Conservation (phyloP, 2,329 filamentous ascomycete genomes). For the Aspergillus jensenii region DNA sequence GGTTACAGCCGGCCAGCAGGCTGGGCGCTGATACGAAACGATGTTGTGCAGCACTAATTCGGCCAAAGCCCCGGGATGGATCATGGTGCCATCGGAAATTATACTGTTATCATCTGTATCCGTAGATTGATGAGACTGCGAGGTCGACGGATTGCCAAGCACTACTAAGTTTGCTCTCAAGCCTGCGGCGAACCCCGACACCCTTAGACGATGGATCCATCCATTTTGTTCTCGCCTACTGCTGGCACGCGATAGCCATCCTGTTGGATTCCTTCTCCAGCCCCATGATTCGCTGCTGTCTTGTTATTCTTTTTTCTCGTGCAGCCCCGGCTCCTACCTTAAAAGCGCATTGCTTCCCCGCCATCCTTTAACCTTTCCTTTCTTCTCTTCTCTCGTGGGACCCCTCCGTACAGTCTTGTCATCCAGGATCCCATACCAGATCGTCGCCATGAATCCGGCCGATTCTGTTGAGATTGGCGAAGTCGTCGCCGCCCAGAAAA, state of each 20-base stretch:
- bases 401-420: background rate
- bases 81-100: conserved; percentile 3
- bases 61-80: conserved; percentile 1
- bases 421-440: background rate
- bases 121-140: background rate
- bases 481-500: background rate
- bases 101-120: background rate
- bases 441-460: conserved; percentile 6
- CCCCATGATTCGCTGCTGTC: background rate
- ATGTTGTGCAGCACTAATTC: background rate
- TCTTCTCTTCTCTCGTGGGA: background rate
- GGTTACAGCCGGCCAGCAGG: conserved; percentile 2
- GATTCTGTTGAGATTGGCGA: conserved; percentile 3
- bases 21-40: conserved; percentile 3
- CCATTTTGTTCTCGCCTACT: too few species aligned
- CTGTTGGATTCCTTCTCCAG: background rate
- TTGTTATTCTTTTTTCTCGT: background rate
- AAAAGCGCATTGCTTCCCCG: conserved; percentile 6
- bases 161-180: background rate
- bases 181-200: background rate
- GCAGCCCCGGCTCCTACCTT: background rate
- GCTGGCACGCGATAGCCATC: conserved; percentile 1
- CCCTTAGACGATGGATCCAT: too few species aligned
- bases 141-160: too few species aligned
- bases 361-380: background rate